phyloP scores from a whole-genome alignment of 768 basidiomycete species.

The Kwoniella botswanensis region DNA sequence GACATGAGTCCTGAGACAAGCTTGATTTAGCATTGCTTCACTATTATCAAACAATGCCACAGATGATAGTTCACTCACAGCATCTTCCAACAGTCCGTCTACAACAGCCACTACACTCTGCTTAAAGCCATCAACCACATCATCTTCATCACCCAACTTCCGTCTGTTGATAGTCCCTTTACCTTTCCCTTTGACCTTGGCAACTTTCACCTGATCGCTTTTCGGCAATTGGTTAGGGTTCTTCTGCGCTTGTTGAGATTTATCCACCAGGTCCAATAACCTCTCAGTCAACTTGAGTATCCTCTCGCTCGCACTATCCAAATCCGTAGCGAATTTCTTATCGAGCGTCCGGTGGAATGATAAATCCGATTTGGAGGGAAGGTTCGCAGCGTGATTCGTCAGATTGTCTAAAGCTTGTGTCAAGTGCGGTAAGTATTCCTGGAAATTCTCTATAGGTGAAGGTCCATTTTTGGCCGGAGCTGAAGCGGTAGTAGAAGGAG shows the following conservation, averaged over 20 bases:
- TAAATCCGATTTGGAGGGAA: slow-evolving; percentile 69
- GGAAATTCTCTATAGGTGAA: slow-evolving; percentile 33
- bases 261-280: slow-evolving; percentile 65
- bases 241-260: slow-evolving; percentile 33
- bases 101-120: slow-evolving; percentile 77
- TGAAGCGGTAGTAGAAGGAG: neutral
- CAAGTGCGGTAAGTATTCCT: slow-evolving; percentile 46
- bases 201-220: neutral
- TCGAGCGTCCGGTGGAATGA: slow-evolving; percentile 90
- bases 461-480: slow-evolving; percentile 4
- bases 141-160: slow-evolving; percentile 71
- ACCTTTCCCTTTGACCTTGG: neutral
- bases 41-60: too few species aligned
- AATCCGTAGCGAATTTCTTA: slow-evolving; percentile 67
- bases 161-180: slow-evolving; percentile 60
- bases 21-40: too few species aligned
- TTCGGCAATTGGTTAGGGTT: slow-evolving; percentile 30
- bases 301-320: slow-evolving; percentile 72
- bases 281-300: slow-evolving; percentile 72
- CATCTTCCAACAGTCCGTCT: slow-evolving; percentile 82
- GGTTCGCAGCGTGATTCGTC: slow-evolving; percentile 51
- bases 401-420: slow-evolving; percentile 51
- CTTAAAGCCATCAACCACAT: slow-evolving; percentile 82
- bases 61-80: slow-evolving; percentile 62
- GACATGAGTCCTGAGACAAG: slow-evolving; percentile 69